These are phyloP conservation scores for Aegilops umbellulata DNA, from an alignment of 176 grass and related monocot species.

Conservation along the genomic window DNA sequence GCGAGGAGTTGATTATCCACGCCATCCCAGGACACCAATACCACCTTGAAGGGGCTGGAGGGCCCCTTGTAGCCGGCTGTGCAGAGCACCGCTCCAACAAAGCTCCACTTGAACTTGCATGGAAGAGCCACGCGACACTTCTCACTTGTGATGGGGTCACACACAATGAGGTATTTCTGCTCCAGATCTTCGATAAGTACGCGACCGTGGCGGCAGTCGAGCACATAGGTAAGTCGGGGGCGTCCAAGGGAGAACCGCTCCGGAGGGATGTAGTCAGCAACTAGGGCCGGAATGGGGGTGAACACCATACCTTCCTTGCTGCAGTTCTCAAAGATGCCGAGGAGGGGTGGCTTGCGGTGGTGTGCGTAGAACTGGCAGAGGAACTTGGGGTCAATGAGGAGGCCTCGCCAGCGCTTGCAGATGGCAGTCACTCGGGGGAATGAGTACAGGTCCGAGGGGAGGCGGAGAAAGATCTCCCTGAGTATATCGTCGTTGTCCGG, in stretches of 20 bases:
- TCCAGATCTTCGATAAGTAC: background rate
- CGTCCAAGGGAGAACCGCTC: background rate
- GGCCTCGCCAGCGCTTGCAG: slow-evolving; percentile 1
- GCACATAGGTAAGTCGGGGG: background rate
- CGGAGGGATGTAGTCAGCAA: background rate
- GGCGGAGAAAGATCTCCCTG: no score
- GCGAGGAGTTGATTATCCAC: no score
- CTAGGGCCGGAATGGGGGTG: background rate
- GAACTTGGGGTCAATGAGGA: background rate
- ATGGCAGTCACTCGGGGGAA: background rate
- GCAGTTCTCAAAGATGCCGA: background rate
- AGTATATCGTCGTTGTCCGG: no score
- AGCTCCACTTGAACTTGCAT: background rate
- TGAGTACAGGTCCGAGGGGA: no score
- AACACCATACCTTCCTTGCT: background rate
- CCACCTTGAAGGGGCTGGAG: background rate
- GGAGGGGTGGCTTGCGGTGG: background rate
- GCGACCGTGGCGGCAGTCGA: background rate
- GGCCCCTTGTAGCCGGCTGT: background rate
- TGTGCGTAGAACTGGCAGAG: background rate
- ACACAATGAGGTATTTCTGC: background rate
- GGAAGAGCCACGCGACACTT: background rate
- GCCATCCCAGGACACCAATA: background rate
- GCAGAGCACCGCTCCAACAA: background rate
- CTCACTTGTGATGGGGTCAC: background rate